Evolutionary conservation across 1,284 basidiomycete species (phyloP).

Genomic region (Xerocomus cyaneibrunnescens): DNA sequence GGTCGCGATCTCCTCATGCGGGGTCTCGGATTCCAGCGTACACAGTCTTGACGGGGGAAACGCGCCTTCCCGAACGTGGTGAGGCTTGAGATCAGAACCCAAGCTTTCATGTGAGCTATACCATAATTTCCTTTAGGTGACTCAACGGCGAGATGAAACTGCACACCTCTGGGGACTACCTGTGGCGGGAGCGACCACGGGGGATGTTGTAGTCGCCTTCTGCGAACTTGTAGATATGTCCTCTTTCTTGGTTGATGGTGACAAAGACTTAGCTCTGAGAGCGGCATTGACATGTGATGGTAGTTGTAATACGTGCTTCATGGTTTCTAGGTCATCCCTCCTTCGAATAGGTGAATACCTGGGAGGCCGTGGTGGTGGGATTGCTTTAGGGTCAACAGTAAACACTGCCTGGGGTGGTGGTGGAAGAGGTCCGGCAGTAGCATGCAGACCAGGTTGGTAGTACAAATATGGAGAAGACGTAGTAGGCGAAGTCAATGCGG

Average conservation of each 20-base stretch:
- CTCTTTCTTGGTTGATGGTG: conserved; percentile 10
- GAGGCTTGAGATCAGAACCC: conserved; percentile 28
- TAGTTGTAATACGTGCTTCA: conserved; percentile 57
- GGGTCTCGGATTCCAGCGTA: conserved; percentile 33
- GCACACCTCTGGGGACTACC: conserved; percentile 26
- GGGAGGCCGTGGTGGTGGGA: conserved; percentile 66
- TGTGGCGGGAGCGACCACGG: conserved; percentile 4
- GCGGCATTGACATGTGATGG: conserved; percentile 52
- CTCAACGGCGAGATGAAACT: neutral
- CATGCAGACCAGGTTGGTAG: conserved; percentile 67
- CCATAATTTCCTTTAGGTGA: neutral
- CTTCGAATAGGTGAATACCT: conserved; percentile 53
- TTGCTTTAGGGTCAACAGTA: conserved; percentile 42
- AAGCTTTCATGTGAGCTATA: conserved; percentile 23
- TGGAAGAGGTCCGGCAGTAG: conserved; percentile 70
- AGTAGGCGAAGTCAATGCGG: conserved; percentile 28
- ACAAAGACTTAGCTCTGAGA: conserved; percentile 32
- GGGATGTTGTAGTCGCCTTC: conserved; percentile 1
- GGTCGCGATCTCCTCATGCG: conserved; percentile 11
- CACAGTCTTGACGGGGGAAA: conserved; percentile 53
- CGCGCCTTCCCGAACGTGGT: conserved; percentile 66
- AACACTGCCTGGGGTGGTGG: conserved; percentile 60
- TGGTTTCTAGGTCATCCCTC: conserved; percentile 49
- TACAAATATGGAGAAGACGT: conserved; percentile 46
- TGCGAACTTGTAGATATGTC: conserved; percentile 2